Evolutionary conservation across 2,329 filamentous ascomycete species (phyloP), one percentile per base, ranked within the genome.

Genomic region (Mycocentrospora acerina): DNA sequence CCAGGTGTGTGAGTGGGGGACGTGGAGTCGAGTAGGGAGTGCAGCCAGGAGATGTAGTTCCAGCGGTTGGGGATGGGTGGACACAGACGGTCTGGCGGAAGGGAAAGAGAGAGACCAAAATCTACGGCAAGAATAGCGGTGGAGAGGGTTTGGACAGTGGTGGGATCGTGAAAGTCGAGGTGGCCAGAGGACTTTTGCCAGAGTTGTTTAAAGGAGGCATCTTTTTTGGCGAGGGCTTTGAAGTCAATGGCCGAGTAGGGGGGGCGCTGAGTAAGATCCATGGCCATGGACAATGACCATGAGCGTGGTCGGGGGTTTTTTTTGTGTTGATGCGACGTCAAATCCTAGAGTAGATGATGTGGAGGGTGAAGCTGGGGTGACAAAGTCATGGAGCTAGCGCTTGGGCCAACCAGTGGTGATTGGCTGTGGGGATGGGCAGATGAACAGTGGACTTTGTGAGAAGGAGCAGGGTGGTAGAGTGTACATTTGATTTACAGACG

Each of bases 21-120:
- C 0, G 83, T 85, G 1, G 81, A 83, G 57, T 95, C 89, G 6
- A 97, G 62, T 0, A 98, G 77, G 3, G 78, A 76, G 57, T 95
- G 89, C 1, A 97, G 72, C 90, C 90, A 97, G 7, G 90, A 72
- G 14, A 97, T 81, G 64, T 98, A 98, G 59, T 91, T 93, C 65
- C 94, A 84, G 33, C 90, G 82, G 44, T 80, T 63, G 9, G 59
- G 60, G 17, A 95, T 86, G 1, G 90, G 88, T 10, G 91, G 93
- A 60, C 91, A 97, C 1, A 98, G 74, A 15, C 91, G 77, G 64
- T 95, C 83, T 17, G 78, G 70, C 0, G 90, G 90, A 1, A 97
- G 73, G 5, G 84, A 74, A 11, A 96, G 70, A 1, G 72, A 59
- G 7, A 97, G 68, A 10, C 75, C 77, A 64, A 96, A 97, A 64